Evolutionary conservation across 2,329 filamentous ascomycete species (phyloP), one percentile per base, ranked within the genome.

Genomic region (Coniella lustricola): DNA sequence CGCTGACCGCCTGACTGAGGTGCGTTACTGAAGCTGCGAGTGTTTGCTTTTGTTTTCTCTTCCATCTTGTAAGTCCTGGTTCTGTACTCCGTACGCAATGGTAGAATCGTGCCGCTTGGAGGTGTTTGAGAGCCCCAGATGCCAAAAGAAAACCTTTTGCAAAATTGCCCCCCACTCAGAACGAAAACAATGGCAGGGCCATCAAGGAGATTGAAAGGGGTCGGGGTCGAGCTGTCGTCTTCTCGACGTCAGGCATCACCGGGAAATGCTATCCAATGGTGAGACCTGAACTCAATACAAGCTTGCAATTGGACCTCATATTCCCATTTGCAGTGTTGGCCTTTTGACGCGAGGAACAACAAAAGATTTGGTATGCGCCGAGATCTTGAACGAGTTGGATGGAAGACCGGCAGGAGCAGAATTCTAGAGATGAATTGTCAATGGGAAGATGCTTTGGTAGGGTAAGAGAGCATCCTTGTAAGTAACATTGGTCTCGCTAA

Each of bases 31-130:
- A n/a, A 44, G 36, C 29, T 45, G 16, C 13, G 29, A 31, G 21
- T 51, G 41, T 49, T 49, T 51, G 46, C 37, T 46, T 41, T 35
- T 48, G 39, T 38, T 36, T 41, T 31, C 18, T 31, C 21, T 16
- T 21, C 10, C 33, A 42, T 38, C 39, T 29, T 39, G 20, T 22
- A 39, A 37, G 38, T 33, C 35, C 35, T n/a, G n/a, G n/a, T n/a
- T 16, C 14, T 36, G 17, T 8, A 31, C 14, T 41, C 25, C 25
- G 25, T 29, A 29, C 10, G 25, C 25, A 29, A 10, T 41, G 16
- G 31, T 35, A 43, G 38, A 38, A 43, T 35, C 35, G 35, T 22
- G 25, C 34, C 39, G 25, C 31, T 35, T 36, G 35, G 44, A 22
- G 37, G 34, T 31, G 21, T 36, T 18, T 34, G 39, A 22, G 20